Conservation (phyloP, 768 basidiomycete species). For the Termitomyces sp. region DNA sequence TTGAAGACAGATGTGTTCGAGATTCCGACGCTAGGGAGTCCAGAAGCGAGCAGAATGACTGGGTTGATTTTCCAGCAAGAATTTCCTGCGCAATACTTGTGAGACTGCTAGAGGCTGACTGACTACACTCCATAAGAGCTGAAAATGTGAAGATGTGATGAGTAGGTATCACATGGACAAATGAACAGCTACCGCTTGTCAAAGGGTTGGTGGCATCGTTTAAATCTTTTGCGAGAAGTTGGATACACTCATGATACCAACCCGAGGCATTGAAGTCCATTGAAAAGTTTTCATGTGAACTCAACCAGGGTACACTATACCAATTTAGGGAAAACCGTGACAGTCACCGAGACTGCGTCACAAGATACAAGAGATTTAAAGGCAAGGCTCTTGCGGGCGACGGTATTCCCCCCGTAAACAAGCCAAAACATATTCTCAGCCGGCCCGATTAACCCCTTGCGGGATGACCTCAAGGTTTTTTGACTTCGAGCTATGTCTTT, state of each 20-base stretch:
- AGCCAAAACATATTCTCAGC: slow-evolving; percentile 36
- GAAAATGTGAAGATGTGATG: neutral
- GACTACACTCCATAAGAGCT: slow-evolving; percentile 10
- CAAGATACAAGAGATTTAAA: slow-evolving; percentile 59
- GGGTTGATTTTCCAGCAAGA: slow-evolving; percentile 2
- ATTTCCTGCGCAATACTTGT: slow-evolving; percentile 5
- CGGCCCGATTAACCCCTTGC: slow-evolving; percentile 51
- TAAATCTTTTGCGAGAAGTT: slow-evolving; percentile 10
- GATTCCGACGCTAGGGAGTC: slow-evolving; percentile 33
- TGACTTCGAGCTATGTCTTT: neutral
- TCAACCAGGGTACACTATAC: slow-evolving; percentile 5
- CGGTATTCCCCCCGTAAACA: slow-evolving; percentile 55
- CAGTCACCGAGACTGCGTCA: slow-evolving; percentile 34
- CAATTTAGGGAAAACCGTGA: slow-evolving; percentile 26
- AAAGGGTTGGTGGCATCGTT: slow-evolving; percentile 9
- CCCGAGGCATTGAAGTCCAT: slow-evolving; percentile 5
- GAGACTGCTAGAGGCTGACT: slow-evolving; percentile 4
- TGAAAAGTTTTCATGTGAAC: slow-evolving; percentile 7
- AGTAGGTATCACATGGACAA: neutral
- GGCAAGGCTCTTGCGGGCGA: slow-evolving; percentile 36
- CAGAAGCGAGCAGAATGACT: slow-evolving; percentile 17
- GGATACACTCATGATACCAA: slow-evolving; percentile 13
- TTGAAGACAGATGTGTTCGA: slow-evolving; percentile 44
- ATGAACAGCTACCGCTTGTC: slow-evolving; percentile 7
- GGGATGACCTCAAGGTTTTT: slow-evolving; percentile 77